Conservation (phyloP, 2,329 filamentous ascomycete genomes). For the Akanthomyces muscarius region DNA sequence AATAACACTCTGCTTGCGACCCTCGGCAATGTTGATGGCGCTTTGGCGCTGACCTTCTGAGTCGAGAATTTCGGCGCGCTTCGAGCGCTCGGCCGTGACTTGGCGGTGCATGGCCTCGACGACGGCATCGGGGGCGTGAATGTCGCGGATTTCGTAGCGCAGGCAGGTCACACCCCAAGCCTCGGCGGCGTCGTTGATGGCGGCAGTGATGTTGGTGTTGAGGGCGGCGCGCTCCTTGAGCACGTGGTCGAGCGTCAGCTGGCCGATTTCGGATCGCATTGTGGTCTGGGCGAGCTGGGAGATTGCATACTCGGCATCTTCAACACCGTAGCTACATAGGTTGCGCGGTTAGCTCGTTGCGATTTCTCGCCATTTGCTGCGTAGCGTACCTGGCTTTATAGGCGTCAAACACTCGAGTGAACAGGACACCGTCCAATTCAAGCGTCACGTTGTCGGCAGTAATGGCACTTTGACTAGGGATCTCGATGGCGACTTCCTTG, state of each 20-base stretch:
- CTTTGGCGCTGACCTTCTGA: constrained; percentile 95
- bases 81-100: constrained; percentile 93
- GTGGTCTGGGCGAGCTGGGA: constrained; percentile 97
- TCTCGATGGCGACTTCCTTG: constrained; percentile 95
- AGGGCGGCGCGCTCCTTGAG: constrained; percentile 94
- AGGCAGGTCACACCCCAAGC: constrained; percentile 96
- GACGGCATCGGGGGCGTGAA: constrained; percentile 89
- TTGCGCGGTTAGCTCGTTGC: neutral
- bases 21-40: constrained; percentile 98
- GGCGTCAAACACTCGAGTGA: constrained; percentile 93
- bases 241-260: constrained; percentile 93
- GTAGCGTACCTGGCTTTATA: constrained; percentile 82
- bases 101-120: constrained; percentile 98
- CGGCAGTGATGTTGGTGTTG: constrained; percentile 97
- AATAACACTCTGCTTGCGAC: constrained; percentile 94
- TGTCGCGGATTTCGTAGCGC: constrained; percentile 96
- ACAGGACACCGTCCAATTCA: constrained; percentile 91
- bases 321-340: constrained; percentile 79
- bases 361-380: neutral
- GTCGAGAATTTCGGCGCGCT: constrained; percentile 95
- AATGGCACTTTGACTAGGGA: constrained; percentile 95
- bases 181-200: constrained; percentile 95
- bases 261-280: constrained; percentile 97
- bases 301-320: constrained; percentile 98
- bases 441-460: constrained; percentile 98